Evolutionary conservation across 2,329 filamentous ascomycete species (phyloP).

Genomic region (Juglanconis juglandina): DNA sequence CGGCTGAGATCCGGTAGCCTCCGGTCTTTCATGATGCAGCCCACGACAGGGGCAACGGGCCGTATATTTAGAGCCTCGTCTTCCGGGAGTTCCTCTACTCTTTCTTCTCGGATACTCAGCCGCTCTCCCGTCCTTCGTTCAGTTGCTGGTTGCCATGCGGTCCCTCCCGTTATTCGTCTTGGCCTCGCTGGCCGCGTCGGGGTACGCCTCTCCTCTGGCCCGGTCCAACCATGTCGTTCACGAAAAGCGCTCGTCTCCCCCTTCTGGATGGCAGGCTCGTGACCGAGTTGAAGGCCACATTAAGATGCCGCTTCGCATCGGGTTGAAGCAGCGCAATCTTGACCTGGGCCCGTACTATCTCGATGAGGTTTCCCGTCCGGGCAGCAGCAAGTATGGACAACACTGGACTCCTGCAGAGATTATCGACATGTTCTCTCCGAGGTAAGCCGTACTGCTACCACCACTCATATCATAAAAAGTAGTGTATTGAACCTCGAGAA

Average conservation of each 20-base stretch:
- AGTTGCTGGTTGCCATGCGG: not conserved
- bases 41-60: not conserved
- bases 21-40: not conserved
- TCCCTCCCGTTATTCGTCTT: slow-evolving; percentile 1
- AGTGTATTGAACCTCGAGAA: not conserved
- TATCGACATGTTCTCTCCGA: slow-evolving; percentile 14
- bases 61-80: not conserved
- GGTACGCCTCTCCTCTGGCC: not conserved
- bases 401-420: slow-evolving; percentile 16
- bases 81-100: not conserved
- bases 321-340: slow-evolving; percentile 16
- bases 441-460: not conserved
- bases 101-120: not conserved
- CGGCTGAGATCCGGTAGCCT: not conserved
- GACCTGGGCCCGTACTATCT: slow-evolving; percentile 11
- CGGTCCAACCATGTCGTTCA: slow-evolving; percentile 11
- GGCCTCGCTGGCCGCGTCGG: slow-evolving; percentile 1
- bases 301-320: slow-evolving; percentile 15
- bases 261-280: slow-evolving; percentile 12
- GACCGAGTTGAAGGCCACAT: slow-evolving; percentile 13
- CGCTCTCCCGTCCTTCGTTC: not conserved
- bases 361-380: slow-evolving; percentile 11
- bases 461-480: not conserved
- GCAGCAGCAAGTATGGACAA: slow-evolving; percentile 14
- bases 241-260: slow-evolving; percentile 11